Percentiles rank a stretch among this genome's conserved stretches.
phyloP scores from a whole-genome alignment of 768 basidiomycete species.

The Psilocybe cubensis region DNA sequence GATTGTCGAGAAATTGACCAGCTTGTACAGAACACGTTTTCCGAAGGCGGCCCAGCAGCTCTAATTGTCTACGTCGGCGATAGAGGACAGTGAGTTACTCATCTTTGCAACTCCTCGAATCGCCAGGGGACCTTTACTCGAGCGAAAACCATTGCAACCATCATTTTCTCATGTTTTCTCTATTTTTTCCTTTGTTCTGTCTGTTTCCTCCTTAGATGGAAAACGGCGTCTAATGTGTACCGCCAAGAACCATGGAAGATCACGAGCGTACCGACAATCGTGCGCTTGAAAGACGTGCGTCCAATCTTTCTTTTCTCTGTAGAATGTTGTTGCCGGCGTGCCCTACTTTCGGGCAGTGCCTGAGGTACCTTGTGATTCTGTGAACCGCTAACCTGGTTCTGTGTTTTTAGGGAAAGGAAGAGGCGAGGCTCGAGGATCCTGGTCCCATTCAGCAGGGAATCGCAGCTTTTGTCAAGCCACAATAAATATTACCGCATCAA shows the following conservation, averaged over 20 bases:
- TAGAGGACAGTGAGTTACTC: conserved; percentile 54
- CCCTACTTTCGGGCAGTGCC: too few species aligned
- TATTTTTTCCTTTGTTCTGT: neutral
- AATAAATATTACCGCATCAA: neutral
- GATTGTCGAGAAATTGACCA: conserved; percentile 70
- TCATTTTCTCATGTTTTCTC: neutral
- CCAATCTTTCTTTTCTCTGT: conserved; percentile 9
- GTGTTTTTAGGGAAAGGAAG: conserved; percentile 37
- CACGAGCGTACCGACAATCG: conserved; percentile 64
- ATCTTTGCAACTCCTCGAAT: neutral
- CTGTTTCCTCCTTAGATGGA: conserved; percentile 60
- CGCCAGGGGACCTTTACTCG: neutral
- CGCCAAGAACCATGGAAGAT: conserved; percentile 68
- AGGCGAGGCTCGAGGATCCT: conserved; percentile 45
- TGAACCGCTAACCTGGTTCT: neutral
- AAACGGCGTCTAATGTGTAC: conserved; percentile 55
- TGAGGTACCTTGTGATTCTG: conserved; percentile 2
- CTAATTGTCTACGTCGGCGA: conserved; percentile 74
- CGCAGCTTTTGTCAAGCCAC: conserved; percentile 29
- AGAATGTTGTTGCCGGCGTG: too few species aligned
- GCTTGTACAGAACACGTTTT: conserved; percentile 55
- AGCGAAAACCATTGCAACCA: neutral
- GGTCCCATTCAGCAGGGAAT: conserved; percentile 36
- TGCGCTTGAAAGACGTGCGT: conserved; percentile 61
- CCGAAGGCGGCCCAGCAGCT: conserved; percentile 49